Conservation (phyloP, 495 filamentous ascomycete species). For the Podospora pseudopauciseta region DNA sequence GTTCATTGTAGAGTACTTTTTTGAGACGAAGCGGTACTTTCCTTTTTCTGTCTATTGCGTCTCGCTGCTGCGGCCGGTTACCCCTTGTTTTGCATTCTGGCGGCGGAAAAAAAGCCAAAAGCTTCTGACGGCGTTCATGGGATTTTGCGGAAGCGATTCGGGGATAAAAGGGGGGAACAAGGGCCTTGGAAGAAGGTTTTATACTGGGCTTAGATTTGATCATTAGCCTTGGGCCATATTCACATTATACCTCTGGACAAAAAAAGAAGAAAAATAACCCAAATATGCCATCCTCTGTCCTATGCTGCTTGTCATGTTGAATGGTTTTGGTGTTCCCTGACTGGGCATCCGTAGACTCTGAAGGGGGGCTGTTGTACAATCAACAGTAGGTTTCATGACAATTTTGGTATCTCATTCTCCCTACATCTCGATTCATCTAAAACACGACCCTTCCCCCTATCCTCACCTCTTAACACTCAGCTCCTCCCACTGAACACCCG, state of each 20-base stretch:
- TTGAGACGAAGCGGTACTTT: constrained; percentile 10
- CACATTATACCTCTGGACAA: constrained; percentile 10
- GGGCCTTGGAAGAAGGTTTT: background rate
- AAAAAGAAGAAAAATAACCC: background rate
- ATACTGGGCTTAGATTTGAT: background rate
- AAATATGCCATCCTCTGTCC: background rate
- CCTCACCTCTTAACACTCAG: constrained; percentile 31
- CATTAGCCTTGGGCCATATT: background rate
- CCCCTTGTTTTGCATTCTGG: constrained; percentile 25
- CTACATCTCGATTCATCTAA: constrained; percentile 4
- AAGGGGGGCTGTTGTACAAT: too few species aligned
- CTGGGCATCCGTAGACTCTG: too few species aligned
- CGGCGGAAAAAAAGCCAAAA: constrained; percentile 22
- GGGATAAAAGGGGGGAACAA: constrained; percentile 17
- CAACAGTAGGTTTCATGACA: background rate
- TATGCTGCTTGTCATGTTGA: too few species aligned
- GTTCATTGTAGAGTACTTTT: constrained; percentile 14
- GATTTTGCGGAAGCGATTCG: constrained; percentile 24
- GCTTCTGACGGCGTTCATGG: constrained; percentile 34
- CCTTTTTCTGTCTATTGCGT: constrained; percentile 14
- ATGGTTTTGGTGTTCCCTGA: too few species aligned
- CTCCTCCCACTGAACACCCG: constrained; percentile 96
- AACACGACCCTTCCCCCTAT: background rate
- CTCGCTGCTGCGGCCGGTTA: constrained; percentile 20
- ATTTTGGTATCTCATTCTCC: constrained; percentile 7